Conservation (phyloP, 129 eudicot species). For the Calendula officinalis region DNA sequence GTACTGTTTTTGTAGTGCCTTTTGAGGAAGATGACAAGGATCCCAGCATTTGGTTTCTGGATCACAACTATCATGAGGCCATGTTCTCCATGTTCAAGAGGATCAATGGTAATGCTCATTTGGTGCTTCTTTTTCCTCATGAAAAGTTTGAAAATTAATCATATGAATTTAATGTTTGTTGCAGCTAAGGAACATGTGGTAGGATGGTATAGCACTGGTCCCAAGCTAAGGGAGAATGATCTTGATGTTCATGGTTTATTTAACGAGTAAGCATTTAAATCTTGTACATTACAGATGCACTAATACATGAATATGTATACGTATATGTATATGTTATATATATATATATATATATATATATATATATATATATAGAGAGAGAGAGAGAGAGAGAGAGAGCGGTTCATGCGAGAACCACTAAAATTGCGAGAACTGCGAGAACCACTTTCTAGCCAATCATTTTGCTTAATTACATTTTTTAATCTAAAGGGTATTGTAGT, state of each 20-base stretch:
- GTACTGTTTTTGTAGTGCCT: conserved; percentile 57
- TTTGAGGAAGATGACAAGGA: conserved; percentile 98
- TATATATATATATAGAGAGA: too few relatives aligned
- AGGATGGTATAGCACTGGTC: conserved; percentile 99
- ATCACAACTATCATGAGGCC: conserved; percentile 96
- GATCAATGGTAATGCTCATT: conserved; percentile 58
- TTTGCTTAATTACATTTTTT: too few relatives aligned
- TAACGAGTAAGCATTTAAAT: conserved; percentile 62
- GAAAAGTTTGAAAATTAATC: too few relatives aligned
- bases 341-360: not conserved
- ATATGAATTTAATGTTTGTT: conserved; percentile 12
- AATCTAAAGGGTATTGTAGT: too few relatives aligned
- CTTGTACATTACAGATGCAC: not conserved
- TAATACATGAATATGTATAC: not conserved
- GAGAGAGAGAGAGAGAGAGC: too few relatives aligned
- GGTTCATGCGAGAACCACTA: too few relatives aligned
- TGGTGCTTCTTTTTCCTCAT: not conserved
- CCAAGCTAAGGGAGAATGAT: conserved; percentile 96
- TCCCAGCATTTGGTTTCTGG: conserved; percentile 97
- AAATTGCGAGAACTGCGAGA: too few relatives aligned
- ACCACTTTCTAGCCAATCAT: too few relatives aligned
- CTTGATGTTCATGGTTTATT: conserved; percentile 81
- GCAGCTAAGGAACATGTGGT: conserved; percentile 99
- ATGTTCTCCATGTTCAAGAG: conserved; percentile 99
- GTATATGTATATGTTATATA: not conserved